phyloP scores from a whole-genome alignment of 2,329 filamentous ascomycete genomes.

The Trichophyton simii region DNA sequence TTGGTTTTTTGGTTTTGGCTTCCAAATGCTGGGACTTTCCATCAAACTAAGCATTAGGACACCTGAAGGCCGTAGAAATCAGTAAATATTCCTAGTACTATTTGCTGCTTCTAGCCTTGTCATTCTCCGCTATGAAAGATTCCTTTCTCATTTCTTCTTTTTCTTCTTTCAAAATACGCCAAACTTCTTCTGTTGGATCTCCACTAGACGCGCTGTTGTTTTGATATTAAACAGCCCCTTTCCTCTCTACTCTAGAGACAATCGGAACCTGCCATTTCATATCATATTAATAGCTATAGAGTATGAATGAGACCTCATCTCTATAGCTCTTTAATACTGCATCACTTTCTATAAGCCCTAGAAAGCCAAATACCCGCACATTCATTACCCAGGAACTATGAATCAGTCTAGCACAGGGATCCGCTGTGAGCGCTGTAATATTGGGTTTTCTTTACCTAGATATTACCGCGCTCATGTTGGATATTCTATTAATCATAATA shows the following conservation, averaged over 20 bases:
- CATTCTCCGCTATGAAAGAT: background rate
- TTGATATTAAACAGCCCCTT: background rate
- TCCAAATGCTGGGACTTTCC: background rate
- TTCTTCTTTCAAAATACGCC: background rate
- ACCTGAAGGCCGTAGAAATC: background rate
- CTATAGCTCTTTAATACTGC: background rate
- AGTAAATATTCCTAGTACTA: background rate
- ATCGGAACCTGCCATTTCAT: background rate
- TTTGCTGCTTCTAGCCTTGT: background rate
- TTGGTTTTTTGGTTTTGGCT: background rate
- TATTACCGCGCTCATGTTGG: constrained; percentile 8
- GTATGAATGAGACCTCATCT: background rate
- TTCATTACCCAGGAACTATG: background rate
- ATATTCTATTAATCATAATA: constrained; percentile 8
- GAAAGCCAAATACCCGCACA: background rate
- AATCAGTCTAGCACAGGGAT: background rate
- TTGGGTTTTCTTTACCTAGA: background rate
- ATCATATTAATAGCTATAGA: background rate
- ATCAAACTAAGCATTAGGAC: background rate
- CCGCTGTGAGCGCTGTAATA: constrained; percentile 5
- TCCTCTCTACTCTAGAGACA: background rate
- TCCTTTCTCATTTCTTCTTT: background rate
- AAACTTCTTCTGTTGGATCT: background rate
- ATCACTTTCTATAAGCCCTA: background rate
- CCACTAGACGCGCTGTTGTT: background rate